phyloP scores from a whole-genome alignment of 192 early-diverging fungal genomes.

The Linnemannia schmuckeri region DNA sequence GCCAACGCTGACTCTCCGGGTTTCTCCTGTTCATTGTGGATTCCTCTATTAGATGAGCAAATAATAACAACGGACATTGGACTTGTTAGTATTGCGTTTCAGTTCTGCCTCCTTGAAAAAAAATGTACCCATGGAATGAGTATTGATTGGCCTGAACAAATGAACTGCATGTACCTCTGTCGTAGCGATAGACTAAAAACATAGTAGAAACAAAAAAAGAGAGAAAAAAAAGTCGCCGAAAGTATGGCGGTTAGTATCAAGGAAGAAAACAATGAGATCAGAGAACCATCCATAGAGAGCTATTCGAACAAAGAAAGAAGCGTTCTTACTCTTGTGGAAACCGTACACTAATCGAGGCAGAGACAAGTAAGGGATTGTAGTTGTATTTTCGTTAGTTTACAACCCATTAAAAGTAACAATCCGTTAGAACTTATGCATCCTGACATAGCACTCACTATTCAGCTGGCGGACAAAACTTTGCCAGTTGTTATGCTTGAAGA shows the following conservation, averaged over 20 bases:
- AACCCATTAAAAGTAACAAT: neutral
- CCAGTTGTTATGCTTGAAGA: constrained; percentile 95
- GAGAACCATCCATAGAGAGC: neutral
- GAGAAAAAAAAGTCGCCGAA: neutral
- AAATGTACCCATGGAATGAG: neutral
- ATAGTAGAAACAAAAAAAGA: neutral
- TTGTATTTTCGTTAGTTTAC: neutral
- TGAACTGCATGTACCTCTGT: constrained; percentile 29
- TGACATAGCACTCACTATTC: constrained; percentile 70
- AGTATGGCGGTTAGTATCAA: constrained; percentile 4
- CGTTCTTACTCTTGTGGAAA: constrained; percentile 78
- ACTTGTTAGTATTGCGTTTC: neutral
- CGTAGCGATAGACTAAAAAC: constrained; percentile 38
- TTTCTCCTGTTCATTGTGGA: constrained; percentile 58
- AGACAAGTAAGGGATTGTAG: neutral
- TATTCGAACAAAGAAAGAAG: neutral
- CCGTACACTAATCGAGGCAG: constrained; percentile 70
- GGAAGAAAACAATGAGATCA: neutral
- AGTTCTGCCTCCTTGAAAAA: neutral
- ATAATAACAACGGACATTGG: constrained; percentile 5
- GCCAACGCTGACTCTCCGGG: constrained; percentile 82
- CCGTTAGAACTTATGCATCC: neutral
- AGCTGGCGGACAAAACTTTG: constrained; percentile 91
- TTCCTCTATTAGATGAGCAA: constrained; percentile 55
- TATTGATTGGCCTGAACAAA: neutral